Base-by-base conservation (phyloP, 352 stramenopile species). In the Pythium sukuiense region DNA sequence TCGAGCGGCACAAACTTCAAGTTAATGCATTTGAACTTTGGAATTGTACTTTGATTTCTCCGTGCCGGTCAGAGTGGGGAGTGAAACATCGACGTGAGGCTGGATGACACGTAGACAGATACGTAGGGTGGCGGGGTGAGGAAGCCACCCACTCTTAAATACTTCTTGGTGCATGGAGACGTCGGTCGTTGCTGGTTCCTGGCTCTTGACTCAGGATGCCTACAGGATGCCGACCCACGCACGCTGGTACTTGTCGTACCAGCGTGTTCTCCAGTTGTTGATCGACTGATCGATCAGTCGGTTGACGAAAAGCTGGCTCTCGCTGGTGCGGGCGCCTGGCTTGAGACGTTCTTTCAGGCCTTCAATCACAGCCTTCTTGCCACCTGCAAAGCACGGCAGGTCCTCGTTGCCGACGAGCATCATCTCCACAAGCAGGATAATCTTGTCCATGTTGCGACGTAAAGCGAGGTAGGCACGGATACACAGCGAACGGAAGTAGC, bases 351-450 rank as follows among this genome's bases (percentile, higher is more conserved):
- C 63, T 2, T 82, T 77, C 50, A 97, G 76, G 13, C 87, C 85
- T 32, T 96, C 87, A 12, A 95, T 85, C 37, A 93, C 85, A 1
- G 74, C 77, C 58, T 73, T 76, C 64, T 92, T 88, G 11, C 86
- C 87, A 8, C 97, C 97, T 33, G 82, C 80, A 65, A 95, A 95
- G 65, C 87, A 95, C 37, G 85, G 85, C 70, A 95, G 66, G 59
- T 92, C 85, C 14, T 76, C 68, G 37, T 98, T 98, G 2, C 85
- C 80, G 8, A 93, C 81, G 30, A 96, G 89, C 70, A 99, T 95
- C 93, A 99, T 99, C 81, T 99, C 96, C 13, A 98, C 90, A 14
- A 99, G 76, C 32, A 98, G 70, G 67, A 98, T 96, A 45, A 99
- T 96, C 76, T 98, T 89, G 67, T 98, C 90, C 70, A 96, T 97